phyloP scores from a whole-genome alignment of 2,329 filamentous ascomycete genomes.

The Diaporthe helianthi region DNA sequence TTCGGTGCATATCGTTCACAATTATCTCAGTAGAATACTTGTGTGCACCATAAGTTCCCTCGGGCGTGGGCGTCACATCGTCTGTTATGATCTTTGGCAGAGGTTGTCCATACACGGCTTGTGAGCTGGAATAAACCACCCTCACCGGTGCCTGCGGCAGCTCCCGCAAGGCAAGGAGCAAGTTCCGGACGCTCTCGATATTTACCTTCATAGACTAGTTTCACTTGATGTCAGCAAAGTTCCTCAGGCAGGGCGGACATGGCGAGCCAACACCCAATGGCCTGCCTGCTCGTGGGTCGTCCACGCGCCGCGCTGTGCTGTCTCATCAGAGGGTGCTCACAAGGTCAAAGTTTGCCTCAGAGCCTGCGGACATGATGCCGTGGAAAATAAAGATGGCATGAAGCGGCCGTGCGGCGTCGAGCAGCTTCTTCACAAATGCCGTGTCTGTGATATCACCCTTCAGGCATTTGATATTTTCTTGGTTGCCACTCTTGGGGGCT shows the following conservation, averaged over 20 bases:
- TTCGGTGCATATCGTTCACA: conserved; percentile 68
- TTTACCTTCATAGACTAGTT: conserved; percentile 61
- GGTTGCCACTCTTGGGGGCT: conserved; percentile 55
- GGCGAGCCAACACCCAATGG: neutral
- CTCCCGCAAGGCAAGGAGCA: conserved; percentile 57
- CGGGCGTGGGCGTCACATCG: conserved; percentile 61
- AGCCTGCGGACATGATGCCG: conserved; percentile 71
- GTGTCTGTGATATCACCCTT: conserved; percentile 56
- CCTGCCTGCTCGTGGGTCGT: neutral
- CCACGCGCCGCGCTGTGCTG: too few relatives aligned
- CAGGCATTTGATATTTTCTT: conserved; percentile 57
- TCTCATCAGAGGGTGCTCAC: conserved; percentile 3
- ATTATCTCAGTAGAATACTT: conserved; percentile 69
- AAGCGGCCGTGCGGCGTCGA: conserved; percentile 53
- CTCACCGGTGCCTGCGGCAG: conserved; percentile 57
- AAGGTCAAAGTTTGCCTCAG: conserved; percentile 66
- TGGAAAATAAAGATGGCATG: conserved; percentile 68
- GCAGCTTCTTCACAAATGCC: conserved; percentile 47
- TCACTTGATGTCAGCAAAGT: neutral
- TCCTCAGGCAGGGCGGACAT: neutral
- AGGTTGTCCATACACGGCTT: conserved; percentile 68
- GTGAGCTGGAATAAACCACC: conserved; percentile 67
- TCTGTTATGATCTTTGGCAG: conserved; percentile 60
- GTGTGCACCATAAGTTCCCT: conserved; percentile 68
- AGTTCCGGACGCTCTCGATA: conserved; percentile 62